phyloP scores from a whole-genome alignment of 1,139 yeast species.

The Blastobotrys buckinghamii region DNA sequence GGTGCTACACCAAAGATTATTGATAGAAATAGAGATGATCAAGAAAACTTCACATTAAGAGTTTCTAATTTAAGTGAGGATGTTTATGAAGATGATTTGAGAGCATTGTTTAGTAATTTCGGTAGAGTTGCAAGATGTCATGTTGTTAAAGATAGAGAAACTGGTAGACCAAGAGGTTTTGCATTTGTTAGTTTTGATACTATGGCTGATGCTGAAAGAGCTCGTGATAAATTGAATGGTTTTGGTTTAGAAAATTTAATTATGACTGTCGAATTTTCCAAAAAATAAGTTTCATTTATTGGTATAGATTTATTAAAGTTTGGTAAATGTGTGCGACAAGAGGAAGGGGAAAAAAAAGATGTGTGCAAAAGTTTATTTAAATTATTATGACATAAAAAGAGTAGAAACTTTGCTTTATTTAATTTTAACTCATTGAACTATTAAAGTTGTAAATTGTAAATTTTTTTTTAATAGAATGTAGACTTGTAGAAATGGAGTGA shows the following conservation, averaged over 20 bases:
- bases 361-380: no score
- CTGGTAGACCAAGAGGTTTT: slow-evolving; percentile 92
- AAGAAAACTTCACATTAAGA: slow-evolving; percentile 72
- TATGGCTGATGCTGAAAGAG: slow-evolving; percentile 66
- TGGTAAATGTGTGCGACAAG: neutral
- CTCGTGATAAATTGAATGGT: slow-evolving; percentile 76
- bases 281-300: slow-evolving; percentile 18
- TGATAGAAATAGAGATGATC: slow-evolving; percentile 32
- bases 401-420: no score
- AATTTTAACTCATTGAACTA: neutral
- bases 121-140: slow-evolving; percentile 73
- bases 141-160: slow-evolving; percentile 85
- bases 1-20: slow-evolving; percentile 35
- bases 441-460: no score
- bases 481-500: no score
- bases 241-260: slow-evolving; percentile 91
- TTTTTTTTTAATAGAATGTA: no score
- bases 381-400: no score
- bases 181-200: slow-evolving; percentile 88
- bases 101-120: slow-evolving; percentile 61
- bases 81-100: slow-evolving; percentile 77
- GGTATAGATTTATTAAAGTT: neutral
- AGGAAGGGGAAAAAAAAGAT: neutral
- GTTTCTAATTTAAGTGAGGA: slow-evolving; percentile 85
- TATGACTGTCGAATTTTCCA: slow-evolving; percentile 42